Conservation (phyloP, 2,329 filamentous ascomycete species). For the Camillea tinctor region DNA sequence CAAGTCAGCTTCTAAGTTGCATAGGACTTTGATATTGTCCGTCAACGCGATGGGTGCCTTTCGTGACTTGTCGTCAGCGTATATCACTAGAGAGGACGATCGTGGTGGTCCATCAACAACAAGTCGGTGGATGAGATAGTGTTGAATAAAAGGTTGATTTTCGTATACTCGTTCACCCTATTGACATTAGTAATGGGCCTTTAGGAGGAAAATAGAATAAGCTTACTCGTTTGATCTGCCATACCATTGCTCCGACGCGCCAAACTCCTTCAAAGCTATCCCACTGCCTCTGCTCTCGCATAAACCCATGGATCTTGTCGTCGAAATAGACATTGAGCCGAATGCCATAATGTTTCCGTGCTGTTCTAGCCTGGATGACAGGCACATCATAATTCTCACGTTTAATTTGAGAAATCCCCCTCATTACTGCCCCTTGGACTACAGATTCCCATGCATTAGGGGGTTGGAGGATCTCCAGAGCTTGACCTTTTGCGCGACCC, state of each 20-base stretch:
- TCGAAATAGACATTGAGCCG: conserved; percentile 19
- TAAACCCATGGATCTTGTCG: conserved; percentile 1
- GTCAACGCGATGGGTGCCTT: conserved; percentile 36
- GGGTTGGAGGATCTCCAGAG: conserved; percentile 46
- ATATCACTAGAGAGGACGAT: conserved; percentile 37
- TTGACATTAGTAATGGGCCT: background rate
- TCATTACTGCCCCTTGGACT: conserved; percentile 50
- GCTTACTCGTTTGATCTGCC: conserved; percentile 41
- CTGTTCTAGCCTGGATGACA: conserved; percentile 39
- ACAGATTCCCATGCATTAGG: conserved; percentile 50
- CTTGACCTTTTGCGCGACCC: conserved; percentile 26
- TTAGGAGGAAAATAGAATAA: background rate
- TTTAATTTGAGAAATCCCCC: conserved; percentile 40
- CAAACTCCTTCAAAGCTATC: conserved; percentile 11
- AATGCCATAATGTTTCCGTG: conserved; percentile 45
- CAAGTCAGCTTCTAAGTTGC: conserved; percentile 40
- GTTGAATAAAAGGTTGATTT: conserved; percentile 36
- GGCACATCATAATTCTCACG: conserved; percentile 37
- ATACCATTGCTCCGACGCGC: conserved; percentile 37
- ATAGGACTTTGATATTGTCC: conserved; percentile 36
- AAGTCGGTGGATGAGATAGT: conserved; percentile 32
- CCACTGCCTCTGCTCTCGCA: conserved; percentile 11
- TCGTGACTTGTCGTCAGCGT: conserved; percentile 30
- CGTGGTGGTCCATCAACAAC: conserved; percentile 34
- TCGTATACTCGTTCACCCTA: conserved; percentile 41